Base-by-base conservation (phyloP, 2,329 filamentous ascomycete genomes). In the Sporothrix mexicana region DNA sequence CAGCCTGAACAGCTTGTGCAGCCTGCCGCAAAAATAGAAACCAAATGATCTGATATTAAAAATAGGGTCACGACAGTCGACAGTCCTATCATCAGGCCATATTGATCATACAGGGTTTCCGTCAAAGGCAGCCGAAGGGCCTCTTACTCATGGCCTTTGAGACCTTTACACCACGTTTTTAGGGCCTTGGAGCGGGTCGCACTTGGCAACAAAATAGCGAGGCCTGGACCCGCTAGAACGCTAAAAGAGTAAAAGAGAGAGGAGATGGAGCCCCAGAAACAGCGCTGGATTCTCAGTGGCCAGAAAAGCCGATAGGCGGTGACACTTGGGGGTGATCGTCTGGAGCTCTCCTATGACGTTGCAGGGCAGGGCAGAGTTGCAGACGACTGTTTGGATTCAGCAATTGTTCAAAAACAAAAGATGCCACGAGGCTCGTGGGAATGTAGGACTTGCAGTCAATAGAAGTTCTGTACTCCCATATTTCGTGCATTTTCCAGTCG, bases 201-300 rank as follows among this genome's bases (percentile, higher is more conserved):
- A 62, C 25, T 41, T 62, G 57, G 30, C 57, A 2, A 15, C 7
- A n/a, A 55, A 55, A 55, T 12, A 25, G 6, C 20, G 23, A 23
- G 51, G 51, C n/a, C 57, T 43, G 57, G 57, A 62, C 57, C 25
- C 57, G 36, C 57, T 43, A 43, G 20, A 49, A 49, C 30, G 3
- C 30, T 36, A 36, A 36, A 55, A 10, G 51, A 12, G 20, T 55
- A 17, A 23, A 53, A 36, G 4, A 36, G 30, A 36, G 30, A 36
- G 30, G 30, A 36, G 30, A 36, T 7, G 51, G 55, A 30, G 20
- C 55, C 25, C 13, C 51, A 9, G 25, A 66, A 13, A 41, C 30
- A 36, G 23, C 67, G 67, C 51, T 69, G n/a, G 36, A n/a, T 47
- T 30, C 49, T 69, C 36, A 59, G 51, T 69, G 51, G 51, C 67